Evolutionary conservation across 2,329 filamentous ascomycete genomes (phyloP), one percentile per base, ranked within the genome.

Genomic region (Periconia sp.): DNA sequence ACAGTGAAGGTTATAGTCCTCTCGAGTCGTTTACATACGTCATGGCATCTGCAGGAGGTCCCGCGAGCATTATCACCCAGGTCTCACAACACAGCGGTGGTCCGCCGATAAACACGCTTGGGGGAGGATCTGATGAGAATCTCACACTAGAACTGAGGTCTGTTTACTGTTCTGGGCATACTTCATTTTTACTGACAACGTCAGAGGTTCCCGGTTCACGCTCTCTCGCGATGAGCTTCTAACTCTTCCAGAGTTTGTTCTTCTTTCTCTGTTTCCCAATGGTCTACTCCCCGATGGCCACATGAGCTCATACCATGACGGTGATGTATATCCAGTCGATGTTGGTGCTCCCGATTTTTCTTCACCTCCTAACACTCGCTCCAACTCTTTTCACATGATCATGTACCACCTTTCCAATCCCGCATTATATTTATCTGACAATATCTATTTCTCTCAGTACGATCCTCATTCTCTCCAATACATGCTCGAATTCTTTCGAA

Each of bases 401-500:
- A 56, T 73, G 51, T 74, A 61, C 55, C 67, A 70, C 57, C 72
- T 80, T 55, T 73, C 68, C 61, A 79, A 79, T 58, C 66, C 70
- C 61, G 63, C 68, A 74, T 73, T 81, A 78, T 80, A 81, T 65
- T 73, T 81, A 79, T 82, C 80, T 82, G 80, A 83, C 79, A 77
- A 77, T 67, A 70, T 77, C 54, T 82, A 78, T 74, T 65, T 56
- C 64, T 77, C 76, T 64, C 78, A 99, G 94, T 99, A 97, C 78
- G 94, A 99, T 75, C 93, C 94, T 20, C 87, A 88, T 49, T 97
- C 93, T 45, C 85, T 99, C 51, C 92, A 97, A 77, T 99, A 97
- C 79, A 99, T 99, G 94, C 85, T 99, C 60, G 93, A 97, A 68
- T 99, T 99, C 77, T 99, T 99, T 81, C 89, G 94, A 60, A 87